Conservation (phyloP, 2,329 filamentous ascomycete genomes). For the Onygenales sp. region DNA sequence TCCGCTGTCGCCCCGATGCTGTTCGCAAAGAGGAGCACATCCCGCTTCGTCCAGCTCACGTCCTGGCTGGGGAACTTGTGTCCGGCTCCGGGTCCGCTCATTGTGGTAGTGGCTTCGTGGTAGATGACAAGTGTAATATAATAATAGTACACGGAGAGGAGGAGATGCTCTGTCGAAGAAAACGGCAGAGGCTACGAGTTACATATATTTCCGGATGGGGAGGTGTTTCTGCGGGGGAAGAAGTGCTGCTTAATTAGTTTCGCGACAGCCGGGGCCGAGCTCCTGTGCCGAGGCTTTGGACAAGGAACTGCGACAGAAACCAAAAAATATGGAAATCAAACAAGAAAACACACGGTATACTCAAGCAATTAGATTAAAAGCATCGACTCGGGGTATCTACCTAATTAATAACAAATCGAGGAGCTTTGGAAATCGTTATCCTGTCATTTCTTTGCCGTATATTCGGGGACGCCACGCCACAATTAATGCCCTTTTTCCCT, state of each 20-base stretch:
- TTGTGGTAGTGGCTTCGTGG: constrained; percentile 15
- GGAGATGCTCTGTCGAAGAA: not conserved
- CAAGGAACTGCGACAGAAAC: not conserved
- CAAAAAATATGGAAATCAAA: not conserved
- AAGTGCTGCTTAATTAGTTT: not conserved
- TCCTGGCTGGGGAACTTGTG: constrained; percentile 69
- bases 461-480: constrained; percentile 13
- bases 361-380: constrained; percentile 30
- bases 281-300: not conserved
- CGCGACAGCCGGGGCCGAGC: not conserved
- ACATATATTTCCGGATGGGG: not conserved
- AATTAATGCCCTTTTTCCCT: constrained; percentile 3
- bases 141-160: not conserved
- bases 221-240: not conserved
- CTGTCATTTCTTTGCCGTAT: constrained; percentile 9
- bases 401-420: constrained; percentile 30
- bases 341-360: not conserved
- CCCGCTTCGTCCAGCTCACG: constrained; percentile 80
- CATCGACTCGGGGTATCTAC: constrained; percentile 42
- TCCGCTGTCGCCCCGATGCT: constrained; percentile 78
- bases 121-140: not conserved
- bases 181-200: not conserved
- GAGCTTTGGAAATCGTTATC: constrained; percentile 33
- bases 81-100: constrained; percentile 51
- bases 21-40: constrained; percentile 80